Base-by-base conservation (phyloP, 192 early-diverging fungal genomes). In the Coemansia nantahalensis region DNA sequence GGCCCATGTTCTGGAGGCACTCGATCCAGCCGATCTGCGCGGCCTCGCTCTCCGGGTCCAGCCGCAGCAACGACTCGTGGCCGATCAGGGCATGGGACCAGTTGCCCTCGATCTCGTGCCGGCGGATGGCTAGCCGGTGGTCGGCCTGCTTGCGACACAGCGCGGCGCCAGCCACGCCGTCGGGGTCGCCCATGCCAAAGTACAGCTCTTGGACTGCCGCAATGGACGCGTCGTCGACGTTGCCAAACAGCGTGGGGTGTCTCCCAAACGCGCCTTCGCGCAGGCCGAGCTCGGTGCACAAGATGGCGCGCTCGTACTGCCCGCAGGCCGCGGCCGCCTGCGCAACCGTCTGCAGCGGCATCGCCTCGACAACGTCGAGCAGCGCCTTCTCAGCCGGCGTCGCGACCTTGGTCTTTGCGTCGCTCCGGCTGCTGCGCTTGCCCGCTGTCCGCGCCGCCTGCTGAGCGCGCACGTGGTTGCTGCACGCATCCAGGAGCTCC, bases 81-180 rank as follows among this genome's bases (percentile, higher is more conserved):
- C 74, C 74, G n/a, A 77, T 71, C 13, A 70, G 56, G 17, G 74
- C 74, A 19, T 77, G 62, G 28, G 68, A 58, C 74, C 74, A 77
- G 53, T 71, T 58, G 18, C 74, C 74, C 40, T 77, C 67, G 23
- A 69, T 61, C 50, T 77, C 74, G 51, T 71, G 54, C 36, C 65
- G 65, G 42, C 62, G 68, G 36, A 66, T 45, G 1, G 56, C 42
- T 23, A 66, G 51, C 30, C 51, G 45, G n/a, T 44, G 49, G 30
- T 77, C 68, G 3, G 45, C 39, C 11, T 56, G 46, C 40, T 49
- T 55, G 17, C 74, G 74, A 39, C 68, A 66, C 40, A 56, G 41
- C 23, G 63, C 68, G 2, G 63, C 53, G 6, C 74, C 74, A 4
- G 58, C 53, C 16, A 77, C 63, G 5, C 74, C 74, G 40, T 77